Evolutionary conservation across 2,329 filamentous ascomycete genomes (phyloP).

Genomic region (Colletotrichum lindemuthianum): DNA sequence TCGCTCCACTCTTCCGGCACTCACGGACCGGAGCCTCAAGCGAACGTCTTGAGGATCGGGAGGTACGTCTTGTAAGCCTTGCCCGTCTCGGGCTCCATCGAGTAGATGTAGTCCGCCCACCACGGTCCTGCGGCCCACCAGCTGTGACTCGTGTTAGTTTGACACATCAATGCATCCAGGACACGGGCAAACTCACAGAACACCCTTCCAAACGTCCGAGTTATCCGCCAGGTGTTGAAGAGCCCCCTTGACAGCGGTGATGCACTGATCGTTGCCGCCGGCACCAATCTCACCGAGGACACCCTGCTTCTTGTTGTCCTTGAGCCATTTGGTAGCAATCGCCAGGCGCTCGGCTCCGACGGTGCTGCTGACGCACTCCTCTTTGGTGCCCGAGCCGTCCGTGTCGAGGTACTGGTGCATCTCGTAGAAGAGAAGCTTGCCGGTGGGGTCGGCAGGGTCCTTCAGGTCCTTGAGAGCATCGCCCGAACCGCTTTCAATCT

Average conservation of each 20-base stretch:
- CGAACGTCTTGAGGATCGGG: conserved; percentile 27
- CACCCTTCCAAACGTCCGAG: conserved; percentile 61
- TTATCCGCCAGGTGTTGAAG: conserved; percentile 59
- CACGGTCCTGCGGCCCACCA: conserved; percentile 62
- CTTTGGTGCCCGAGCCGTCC: conserved; percentile 57
- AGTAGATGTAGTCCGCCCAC: conserved; percentile 58
- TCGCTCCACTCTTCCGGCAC: conserved; percentile 4
- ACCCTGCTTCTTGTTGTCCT: conserved; percentile 58
- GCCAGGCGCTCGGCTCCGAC: conserved; percentile 56
- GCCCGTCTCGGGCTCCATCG: conserved; percentile 50
- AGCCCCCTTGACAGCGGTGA: conserved; percentile 57
- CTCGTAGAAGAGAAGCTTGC: conserved; percentile 56
- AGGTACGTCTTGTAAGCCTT: conserved; percentile 44
- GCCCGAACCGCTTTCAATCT: conserved; percentile 46
- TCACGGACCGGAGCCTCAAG: conserved; percentile 7
- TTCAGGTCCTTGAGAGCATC: conserved; percentile 50
- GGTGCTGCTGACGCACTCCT: conserved; percentile 53
- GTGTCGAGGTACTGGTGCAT: conserved; percentile 64
- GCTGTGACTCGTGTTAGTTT: not conserved
- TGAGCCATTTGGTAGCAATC: conserved; percentile 59
- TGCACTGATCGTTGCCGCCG: conserved; percentile 56
- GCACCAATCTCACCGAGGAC: conserved; percentile 63
- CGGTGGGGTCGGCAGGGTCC: conserved; percentile 54
- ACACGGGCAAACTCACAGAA: conserved; percentile 9
- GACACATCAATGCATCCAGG: not conserved